Evolutionary conservation across 2,329 filamentous ascomycete species (phyloP).

Genomic region (Zymoseptoria passerinii): DNA sequence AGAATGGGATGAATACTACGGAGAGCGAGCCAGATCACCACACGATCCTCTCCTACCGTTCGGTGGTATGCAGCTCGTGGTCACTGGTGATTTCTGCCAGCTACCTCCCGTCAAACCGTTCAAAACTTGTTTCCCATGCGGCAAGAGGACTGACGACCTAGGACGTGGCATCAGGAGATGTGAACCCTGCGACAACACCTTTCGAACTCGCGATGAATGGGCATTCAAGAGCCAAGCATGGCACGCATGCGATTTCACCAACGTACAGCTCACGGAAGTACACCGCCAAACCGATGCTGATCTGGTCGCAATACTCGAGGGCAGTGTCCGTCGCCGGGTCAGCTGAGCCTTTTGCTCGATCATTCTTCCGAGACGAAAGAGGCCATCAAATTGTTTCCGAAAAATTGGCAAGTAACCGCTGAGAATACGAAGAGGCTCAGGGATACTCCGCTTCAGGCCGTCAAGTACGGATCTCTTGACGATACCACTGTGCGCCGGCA

Average conservation of each 20-base stretch:
- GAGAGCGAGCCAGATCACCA: neutral
- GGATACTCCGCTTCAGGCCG: neutral
- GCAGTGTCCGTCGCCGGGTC: neutral
- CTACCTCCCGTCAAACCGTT: conserved; percentile 54
- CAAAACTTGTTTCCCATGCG: conserved; percentile 43
- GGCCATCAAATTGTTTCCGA: neutral
- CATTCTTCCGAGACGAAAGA: neutral
- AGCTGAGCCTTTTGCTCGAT: neutral
- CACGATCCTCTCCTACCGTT: conserved; percentile 24
- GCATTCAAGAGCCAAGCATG: conserved; percentile 51
- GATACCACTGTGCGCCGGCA: neutral
- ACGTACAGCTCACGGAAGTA: conserved; percentile 47
- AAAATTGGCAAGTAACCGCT: neutral
- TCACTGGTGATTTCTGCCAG: conserved; percentile 51
- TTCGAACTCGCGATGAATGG: conserved; percentile 44
- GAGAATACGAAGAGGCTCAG: neutral
- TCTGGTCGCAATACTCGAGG: conserved; percentile 48
- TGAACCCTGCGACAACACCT: neutral
- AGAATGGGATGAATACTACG: neutral
- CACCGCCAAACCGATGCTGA: conserved; percentile 48
- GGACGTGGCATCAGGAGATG: neutral
- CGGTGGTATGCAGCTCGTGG: conserved; percentile 41
- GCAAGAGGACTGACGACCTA: conserved; percentile 13
- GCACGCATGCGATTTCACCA: conserved; percentile 45
- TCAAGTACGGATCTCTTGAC: neutral